Conservation (phyloP, 345 rosid genomes). For the Melaleuca quinquenervia region DNA sequence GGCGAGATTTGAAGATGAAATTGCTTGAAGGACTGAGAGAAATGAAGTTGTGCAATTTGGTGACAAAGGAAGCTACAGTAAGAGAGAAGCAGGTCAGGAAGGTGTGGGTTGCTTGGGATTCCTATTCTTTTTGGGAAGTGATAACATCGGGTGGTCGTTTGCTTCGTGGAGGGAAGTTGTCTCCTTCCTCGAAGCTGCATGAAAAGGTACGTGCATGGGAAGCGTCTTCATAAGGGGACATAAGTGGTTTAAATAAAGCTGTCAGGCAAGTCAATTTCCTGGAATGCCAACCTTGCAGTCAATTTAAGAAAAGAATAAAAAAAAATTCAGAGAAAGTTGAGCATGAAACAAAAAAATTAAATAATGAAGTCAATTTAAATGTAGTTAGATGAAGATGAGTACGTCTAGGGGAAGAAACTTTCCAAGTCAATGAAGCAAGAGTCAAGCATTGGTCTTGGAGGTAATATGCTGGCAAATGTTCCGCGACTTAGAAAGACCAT, state of each 20-base stretch:
- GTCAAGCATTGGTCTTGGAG: background rate
- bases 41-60: background rate
- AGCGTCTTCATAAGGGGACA: background rate
- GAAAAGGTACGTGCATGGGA: background rate
- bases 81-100: background rate
- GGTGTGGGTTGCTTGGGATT: background rate
- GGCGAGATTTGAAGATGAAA: background rate
- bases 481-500: background rate
- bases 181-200: constrained; percentile 9
- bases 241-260: background rate
- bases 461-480: background rate
- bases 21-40: background rate
- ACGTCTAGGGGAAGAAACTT: background rate
- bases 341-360: background rate
- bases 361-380: background rate
- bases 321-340: background rate
- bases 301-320: background rate
- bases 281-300: background rate
- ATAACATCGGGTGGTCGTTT: background rate
- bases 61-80: background rate
- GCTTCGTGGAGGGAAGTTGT: background rate
- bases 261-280: background rate
- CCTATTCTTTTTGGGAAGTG: background rate
- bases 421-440: background rate
- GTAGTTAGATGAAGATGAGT: background rate